Evolutionary conservation across 352 stramenopile genomes (phyloP), one percentile per base, ranked within the genome.

Genomic region (Peronospora tabacina): DNA sequence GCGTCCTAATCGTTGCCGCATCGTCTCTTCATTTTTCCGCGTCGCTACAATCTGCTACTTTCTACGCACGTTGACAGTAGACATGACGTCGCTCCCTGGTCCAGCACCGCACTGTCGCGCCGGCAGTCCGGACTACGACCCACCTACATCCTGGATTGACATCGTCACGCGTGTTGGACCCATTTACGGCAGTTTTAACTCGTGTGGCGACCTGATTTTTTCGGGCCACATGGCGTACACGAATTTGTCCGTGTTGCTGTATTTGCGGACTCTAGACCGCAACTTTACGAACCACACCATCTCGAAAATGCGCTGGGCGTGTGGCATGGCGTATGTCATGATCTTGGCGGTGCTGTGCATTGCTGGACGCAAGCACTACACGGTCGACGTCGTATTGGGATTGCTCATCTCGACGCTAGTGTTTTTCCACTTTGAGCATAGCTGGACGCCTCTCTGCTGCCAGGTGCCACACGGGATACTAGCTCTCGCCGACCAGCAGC

Each of bases 351-450:
- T 38, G 43, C 54, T 88, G 13, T 85, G 72, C 39, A 75, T 88
- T 44, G 66, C 74, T 12, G 72, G 72, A 11, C 74, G 77, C 49
- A 86, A 86, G 46, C 77, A 88, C 52, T 88, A 88, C 59, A 85
- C 77, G 5, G 76, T 88, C n/a, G 76, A 88, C 52, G 70, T 88
- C 5, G 73, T 85, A 32, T 70, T 88, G 33, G 76, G 76, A 12
- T 45, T 84, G 15, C 66, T 88, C 32, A 65, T 88, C 34, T 74
- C 74, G 19, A 66, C 68, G 35, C 59, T 88, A 11, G 68, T 78
- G n/a, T 88, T 83, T 67, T 88, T 88, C 63, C 76, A 82, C 41
- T 88, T 88, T 22, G 74, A 85, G 53, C 73, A 88, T 61, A 72
- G 71, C 44, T 88, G 76, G 76, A 78, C 55, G 30, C 73, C 73